phyloP scores from a whole-genome alignment of 352 stramenopile species.

The Globisporangium carolinianum region DNA sequence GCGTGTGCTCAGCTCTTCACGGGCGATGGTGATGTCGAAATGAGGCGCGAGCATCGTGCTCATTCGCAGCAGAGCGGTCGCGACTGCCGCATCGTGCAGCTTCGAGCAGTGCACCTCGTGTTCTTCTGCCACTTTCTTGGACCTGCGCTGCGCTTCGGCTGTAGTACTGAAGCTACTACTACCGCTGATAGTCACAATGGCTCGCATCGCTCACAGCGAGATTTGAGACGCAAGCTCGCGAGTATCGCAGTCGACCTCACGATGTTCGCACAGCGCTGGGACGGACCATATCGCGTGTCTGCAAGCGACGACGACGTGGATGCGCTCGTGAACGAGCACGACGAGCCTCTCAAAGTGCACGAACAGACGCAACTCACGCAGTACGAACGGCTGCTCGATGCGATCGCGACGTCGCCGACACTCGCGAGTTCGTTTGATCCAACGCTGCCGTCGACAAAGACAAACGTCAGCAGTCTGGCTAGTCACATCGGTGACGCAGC shows the following conservation, averaged over 20 bases:
- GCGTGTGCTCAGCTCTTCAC: constrained; percentile 22
- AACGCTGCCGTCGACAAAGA: not conserved
- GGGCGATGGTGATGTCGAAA: not conserved
- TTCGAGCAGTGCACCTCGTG: constrained; percentile 44
- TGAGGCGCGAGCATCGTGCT: not conserved
- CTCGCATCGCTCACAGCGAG: too few relatives aligned
- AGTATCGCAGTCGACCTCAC: not conserved
- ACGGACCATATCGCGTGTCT: not conserved
- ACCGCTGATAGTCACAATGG: not conserved
- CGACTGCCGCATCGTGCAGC: constrained; percentile 1
- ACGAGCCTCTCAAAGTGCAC: not conserved
- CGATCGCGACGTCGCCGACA: constrained; percentile 7
- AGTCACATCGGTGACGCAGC: not conserved
- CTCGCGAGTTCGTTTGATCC: constrained; percentile 8
- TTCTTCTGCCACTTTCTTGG: constrained; percentile 74
- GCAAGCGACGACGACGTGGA: not conserved
- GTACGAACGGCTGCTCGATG: constrained; percentile 12
- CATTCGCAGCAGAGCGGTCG: not conserved
- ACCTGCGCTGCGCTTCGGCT: constrained; percentile 27
- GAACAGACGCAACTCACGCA: not conserved
- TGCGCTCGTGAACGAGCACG: not conserved
- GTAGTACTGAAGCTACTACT: too few relatives aligned
- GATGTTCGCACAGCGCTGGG: constrained; percentile 6
- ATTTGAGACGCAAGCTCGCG: too few relatives aligned
- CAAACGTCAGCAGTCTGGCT: not conserved